phyloP scores from a whole-genome alignment of 495 filamentous ascomycete species.

The Parmelia sp. region DNA sequence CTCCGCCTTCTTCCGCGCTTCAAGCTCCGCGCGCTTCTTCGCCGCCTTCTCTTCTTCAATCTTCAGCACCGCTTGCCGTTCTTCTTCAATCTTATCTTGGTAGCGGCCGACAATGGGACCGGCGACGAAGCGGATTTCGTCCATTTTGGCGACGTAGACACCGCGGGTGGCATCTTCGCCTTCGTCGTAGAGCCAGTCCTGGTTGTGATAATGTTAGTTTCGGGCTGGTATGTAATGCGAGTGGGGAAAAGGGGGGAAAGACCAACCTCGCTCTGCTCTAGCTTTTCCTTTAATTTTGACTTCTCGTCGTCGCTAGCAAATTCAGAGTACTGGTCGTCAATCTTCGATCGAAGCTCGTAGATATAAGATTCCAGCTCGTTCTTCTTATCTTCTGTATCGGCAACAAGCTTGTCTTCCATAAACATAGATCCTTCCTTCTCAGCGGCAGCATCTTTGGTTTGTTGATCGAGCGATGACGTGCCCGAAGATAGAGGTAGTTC shows the following conservation, averaged over 20 bases:
- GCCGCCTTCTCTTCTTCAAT: conserved; percentile 76
- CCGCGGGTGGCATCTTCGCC: conserved; percentile 94
- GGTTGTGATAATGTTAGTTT: conserved; percentile 21
- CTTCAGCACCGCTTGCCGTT: conserved; percentile 70
- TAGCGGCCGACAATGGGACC: conserved; percentile 92
- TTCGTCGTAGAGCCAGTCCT: conserved; percentile 99
- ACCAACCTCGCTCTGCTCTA: conserved; percentile 76
- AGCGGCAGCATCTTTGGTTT: conserved; percentile 54
- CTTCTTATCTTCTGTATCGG: conserved; percentile 98
- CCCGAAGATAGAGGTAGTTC: conserved; percentile 82
- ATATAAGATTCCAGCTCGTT: conserved; percentile 97
- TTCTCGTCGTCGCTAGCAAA: conserved; percentile 93
- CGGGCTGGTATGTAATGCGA: neutral
- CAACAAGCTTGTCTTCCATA: conserved; percentile 97
- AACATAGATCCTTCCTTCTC: conserved; percentile 88
- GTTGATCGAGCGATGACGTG: conserved; percentile 69
- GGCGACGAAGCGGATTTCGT: conserved; percentile 85
- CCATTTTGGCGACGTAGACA: conserved; percentile 86
- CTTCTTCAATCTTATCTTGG: conserved; percentile 87
- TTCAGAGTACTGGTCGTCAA: conserved; percentile 81
- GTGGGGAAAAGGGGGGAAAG: conserved; percentile 22
- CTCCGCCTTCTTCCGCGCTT: conserved; percentile 51
- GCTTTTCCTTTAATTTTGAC: conserved; percentile 69
- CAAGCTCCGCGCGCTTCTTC: conserved; percentile 70
- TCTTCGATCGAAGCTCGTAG: conserved; percentile 91